Conservation (phyloP, 345 rosid species). For the Zanthoxylum bungeanum region DNA sequence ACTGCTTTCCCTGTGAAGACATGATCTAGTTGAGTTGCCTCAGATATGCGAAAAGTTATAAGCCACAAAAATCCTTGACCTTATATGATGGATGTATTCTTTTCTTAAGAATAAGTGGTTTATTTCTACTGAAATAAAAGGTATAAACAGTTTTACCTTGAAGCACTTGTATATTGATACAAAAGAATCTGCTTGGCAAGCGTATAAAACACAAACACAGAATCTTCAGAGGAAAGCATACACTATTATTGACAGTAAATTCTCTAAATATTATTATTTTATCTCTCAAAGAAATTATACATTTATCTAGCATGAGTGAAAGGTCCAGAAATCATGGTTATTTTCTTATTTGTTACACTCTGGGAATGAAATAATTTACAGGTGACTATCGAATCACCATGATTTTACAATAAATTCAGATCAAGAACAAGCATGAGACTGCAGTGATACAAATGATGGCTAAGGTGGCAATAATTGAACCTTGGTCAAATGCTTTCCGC, state of each 20-base stretch:
- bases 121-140: neutral
- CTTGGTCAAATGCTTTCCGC: conserved; percentile 67
- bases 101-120: too few relatives aligned
- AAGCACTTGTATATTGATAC: neutral
- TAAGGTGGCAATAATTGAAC: conserved; percentile 72
- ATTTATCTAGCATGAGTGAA: neutral
- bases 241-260: neutral
- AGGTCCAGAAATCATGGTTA: conserved; percentile 1
- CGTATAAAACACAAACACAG: neutral
- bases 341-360: conserved; percentile 24
- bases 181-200: too few relatives aligned
- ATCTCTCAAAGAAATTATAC: neutral
- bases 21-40: neutral
- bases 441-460: conserved; percentile 50
- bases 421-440: conserved; percentile 45
- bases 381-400: conserved; percentile 3
- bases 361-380: conserved; percentile 26
- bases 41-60: neutral
- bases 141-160: neutral
- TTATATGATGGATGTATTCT: too few relatives aligned
- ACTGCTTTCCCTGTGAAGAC: conserved; percentile 18
- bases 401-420: conserved; percentile 25
- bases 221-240: neutral
- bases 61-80: neutral
- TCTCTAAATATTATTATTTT: neutral